These are phyloP conservation scores for Thelonectria discophora DNA, from an alignment of 2,329 filamentous ascomycete species.

Conservation along the genomic window DNA sequence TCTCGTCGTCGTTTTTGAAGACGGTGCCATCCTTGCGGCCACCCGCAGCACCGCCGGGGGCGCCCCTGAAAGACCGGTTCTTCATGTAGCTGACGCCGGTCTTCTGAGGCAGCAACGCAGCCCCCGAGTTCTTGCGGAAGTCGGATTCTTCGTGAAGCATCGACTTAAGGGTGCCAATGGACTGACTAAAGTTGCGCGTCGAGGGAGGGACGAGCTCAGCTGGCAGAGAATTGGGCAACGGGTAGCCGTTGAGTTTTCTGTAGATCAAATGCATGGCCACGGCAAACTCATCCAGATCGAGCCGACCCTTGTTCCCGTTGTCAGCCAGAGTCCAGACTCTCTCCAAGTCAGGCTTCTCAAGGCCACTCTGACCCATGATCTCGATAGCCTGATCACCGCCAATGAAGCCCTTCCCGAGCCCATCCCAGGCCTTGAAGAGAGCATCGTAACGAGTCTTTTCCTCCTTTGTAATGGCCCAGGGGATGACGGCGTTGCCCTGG, in stretches of 20 bases:
- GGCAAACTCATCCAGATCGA: constrained; percentile 97
- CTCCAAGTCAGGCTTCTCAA: constrained; percentile 90
- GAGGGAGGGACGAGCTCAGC: constrained; percentile 94
- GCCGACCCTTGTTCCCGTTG: constrained; percentile 89
- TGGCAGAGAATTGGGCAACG: constrained; percentile 85
- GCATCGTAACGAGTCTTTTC: constrained; percentile 97
- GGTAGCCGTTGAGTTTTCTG: constrained; percentile 94
- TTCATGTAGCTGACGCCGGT: constrained; percentile 99
- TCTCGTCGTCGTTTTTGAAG: constrained; percentile 95
- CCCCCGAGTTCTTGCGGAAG: constrained; percentile 85
- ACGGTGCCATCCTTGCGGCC: constrained; percentile 93
- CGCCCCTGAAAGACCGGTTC: constrained; percentile 86
- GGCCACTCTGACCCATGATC: constrained; percentile 94
- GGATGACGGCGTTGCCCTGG: constrained; percentile 92
- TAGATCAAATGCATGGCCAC: constrained; percentile 99
- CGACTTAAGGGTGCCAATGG: constrained; percentile 91
- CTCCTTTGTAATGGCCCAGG: constrained; percentile 98
- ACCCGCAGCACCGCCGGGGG: constrained; percentile 62
- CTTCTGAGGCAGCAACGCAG: constrained; percentile 89
- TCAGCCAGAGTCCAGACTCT: constrained; percentile 95
- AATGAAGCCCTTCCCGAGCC: constrained; percentile 90
- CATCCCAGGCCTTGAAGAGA: constrained; percentile 96
- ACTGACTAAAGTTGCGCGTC: constrained; percentile 90
- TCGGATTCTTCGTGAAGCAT: constrained; percentile 91
- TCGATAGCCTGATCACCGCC: constrained; percentile 93